Conservation (phyloP, 2,329 filamentous ascomycete genomes). For the Dryadomyces quercivorus region DNA sequence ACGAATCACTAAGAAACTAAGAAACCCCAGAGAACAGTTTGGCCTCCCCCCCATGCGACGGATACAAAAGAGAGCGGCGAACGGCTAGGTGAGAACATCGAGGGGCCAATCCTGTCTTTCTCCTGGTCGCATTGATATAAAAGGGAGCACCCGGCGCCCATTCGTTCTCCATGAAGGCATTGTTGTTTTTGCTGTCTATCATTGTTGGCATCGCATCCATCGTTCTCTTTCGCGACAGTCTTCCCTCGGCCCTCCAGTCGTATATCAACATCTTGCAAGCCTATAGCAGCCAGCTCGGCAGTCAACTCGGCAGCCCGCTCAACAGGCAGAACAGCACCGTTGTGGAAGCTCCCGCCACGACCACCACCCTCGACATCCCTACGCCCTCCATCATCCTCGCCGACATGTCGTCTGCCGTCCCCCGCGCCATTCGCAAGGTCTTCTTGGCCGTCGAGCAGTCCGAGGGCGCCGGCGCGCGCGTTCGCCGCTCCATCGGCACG, state of each 20-base stretch:
- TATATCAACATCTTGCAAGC: constrained; percentile 16
- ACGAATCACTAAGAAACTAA: constrained; percentile 2
- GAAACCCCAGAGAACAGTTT: not conserved
- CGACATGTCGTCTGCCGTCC: constrained; percentile 40
- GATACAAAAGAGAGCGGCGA: not conserved
- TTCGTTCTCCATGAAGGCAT: constrained; percentile 21
- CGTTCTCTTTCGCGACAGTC: constrained; percentile 5
- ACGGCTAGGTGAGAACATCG: constrained; percentile 3
- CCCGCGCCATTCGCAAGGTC: constrained; percentile 68
- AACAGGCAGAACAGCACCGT: not conserved
- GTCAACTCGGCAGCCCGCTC: no score
- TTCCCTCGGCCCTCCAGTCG: constrained; percentile 17
- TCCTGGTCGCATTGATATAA: not conserved
- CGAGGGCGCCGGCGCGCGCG: constrained; percentile 78
- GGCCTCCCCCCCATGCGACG: not conserved
- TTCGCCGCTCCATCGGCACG: constrained; percentile 80
- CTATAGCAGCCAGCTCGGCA: not conserved
- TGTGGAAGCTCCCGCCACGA: not conserved
- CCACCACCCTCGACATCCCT: not conserved
- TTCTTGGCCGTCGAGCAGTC: constrained; percentile 77
- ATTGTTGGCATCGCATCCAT: constrained; percentile 26
- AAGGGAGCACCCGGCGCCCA: not conserved
- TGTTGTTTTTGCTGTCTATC: constrained; percentile 25
- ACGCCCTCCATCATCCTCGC: constrained; percentile 4
- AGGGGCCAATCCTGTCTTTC: not conserved